Conservation (phyloP, 495 filamentous ascomycete genomes). For the Penicillium pulvis region DNA sequence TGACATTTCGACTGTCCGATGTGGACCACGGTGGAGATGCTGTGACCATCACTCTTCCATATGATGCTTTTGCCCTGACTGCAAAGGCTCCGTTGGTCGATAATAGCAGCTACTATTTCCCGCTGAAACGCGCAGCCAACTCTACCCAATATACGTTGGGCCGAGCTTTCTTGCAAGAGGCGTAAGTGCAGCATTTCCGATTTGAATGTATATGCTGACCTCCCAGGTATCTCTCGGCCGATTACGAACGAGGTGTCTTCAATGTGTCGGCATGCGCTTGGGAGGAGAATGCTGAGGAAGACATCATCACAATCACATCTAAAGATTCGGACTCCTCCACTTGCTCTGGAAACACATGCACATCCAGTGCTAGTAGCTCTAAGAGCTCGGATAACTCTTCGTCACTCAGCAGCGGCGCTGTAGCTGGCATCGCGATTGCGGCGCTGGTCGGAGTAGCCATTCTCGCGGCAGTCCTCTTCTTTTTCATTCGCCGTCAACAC, state of each 20-base stretch:
- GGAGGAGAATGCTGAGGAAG: slow-evolving; percentile 16
- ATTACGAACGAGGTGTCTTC: slow-evolving; percentile 63
- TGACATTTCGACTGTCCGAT: slow-evolving; percentile 61
- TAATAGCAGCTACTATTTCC: slow-evolving; percentile 57
- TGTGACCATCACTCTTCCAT: slow-evolving; percentile 64
- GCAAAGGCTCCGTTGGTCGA: slow-evolving; percentile 57
- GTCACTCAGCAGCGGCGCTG: slow-evolving; percentile 31
- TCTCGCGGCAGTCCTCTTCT: slow-evolving; percentile 16
- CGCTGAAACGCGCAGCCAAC: slow-evolving; percentile 54
- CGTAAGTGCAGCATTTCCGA: slow-evolving; percentile 22
- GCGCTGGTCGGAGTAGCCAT: slow-evolving; percentile 21
- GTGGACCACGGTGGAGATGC: slow-evolving; percentile 39
- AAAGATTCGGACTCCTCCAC: slow-evolving; percentile 9
- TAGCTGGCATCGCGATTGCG: slow-evolving; percentile 30
- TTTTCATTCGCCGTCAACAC: slow-evolving; percentile 23
- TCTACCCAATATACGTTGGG: slow-evolving; percentile 64
- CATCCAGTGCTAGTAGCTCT: slow-evolving; percentile 5
- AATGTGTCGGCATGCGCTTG: slow-evolving; percentile 26
- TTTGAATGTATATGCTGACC: background rate
- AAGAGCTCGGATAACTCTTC: slow-evolving; percentile 10
- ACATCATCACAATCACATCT: slow-evolving; percentile 19
- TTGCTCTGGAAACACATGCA: slow-evolving; percentile 12
- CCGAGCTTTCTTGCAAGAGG: slow-evolving; percentile 70
- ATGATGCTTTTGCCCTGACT: slow-evolving; percentile 62
- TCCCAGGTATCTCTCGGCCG: slow-evolving; percentile 58